phyloP scores from a whole-genome alignment of 1,284 basidiomycete genomes.

The Trichosporon sp. region DNA sequence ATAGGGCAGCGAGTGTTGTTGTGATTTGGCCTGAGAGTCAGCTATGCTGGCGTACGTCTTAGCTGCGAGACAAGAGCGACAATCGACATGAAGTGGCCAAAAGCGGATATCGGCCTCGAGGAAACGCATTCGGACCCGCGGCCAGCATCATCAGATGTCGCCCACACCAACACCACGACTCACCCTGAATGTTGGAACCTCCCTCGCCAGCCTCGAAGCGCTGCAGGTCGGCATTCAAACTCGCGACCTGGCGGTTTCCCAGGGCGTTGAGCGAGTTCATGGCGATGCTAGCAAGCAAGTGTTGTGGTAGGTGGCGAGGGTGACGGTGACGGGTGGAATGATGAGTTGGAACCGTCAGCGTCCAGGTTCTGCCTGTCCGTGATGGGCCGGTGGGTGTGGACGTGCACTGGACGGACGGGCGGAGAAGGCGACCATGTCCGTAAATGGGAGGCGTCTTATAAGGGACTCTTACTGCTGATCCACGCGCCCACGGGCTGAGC shows the following conservation, averaged over 20 bases:
- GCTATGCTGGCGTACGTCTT: too few species aligned
- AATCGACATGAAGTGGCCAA: too few species aligned
- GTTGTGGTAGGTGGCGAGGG: not conserved
- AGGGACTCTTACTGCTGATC: too few species aligned
- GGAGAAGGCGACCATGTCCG: not conserved
- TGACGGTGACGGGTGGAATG: not conserved
- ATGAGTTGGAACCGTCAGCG: not conserved
- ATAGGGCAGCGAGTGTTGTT: conserved; percentile 84
- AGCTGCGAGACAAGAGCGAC: too few species aligned
- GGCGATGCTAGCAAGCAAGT: conserved; percentile 6
- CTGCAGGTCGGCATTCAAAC: conserved; percentile 78
- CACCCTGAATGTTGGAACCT: conserved; percentile 75
- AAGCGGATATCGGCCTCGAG: too few species aligned
- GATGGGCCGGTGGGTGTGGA: not conserved
- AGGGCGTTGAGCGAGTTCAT: conserved; percentile 95
- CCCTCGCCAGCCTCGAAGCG: conserved; percentile 70
- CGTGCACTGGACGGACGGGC: not conserved
- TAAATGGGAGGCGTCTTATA: not conserved
- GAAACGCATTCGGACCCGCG: not conserved
- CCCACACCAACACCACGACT: conserved; percentile 34
- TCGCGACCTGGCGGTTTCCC: conserved; percentile 82
- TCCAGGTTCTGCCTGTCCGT: not conserved
- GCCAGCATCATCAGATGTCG: not conserved
- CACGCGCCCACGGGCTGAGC: too few species aligned
- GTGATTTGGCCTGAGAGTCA: conserved; percentile 75